phyloP scores from a whole-genome alignment of 2,329 filamentous ascomycete species.

The Trichoderma atroviride region DNA sequence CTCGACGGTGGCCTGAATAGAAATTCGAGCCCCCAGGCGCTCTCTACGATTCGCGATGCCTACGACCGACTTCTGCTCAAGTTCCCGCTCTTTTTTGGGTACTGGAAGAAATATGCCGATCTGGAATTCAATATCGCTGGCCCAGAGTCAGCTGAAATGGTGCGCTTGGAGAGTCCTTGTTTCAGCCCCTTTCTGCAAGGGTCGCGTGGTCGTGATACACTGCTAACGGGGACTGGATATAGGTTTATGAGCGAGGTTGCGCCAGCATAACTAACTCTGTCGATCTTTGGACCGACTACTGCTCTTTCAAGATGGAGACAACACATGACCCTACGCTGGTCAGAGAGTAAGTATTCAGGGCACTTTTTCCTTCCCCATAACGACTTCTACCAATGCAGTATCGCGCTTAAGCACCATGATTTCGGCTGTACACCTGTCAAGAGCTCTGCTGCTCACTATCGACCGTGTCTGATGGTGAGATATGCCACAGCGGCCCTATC shows the following conservation, averaged over 20 bases:
- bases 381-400: slow-evolving; percentile 53
- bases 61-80: slow-evolving; percentile 94
- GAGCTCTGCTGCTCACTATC: slow-evolving; percentile 44
- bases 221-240: neutral
- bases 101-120: slow-evolving; percentile 99
- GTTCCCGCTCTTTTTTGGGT: slow-evolving; percentile 93
- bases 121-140: slow-evolving; percentile 96
- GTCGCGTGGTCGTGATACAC: neutral
- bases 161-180: slow-evolving; percentile 46
- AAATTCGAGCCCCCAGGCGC: slow-evolving; percentile 93
- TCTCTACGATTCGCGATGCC: slow-evolving; percentile 80
- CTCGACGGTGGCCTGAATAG: slow-evolving; percentile 93
- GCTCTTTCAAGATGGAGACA: slow-evolving; percentile 96
- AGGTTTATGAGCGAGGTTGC: slow-evolving; percentile 95
- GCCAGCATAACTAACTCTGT: slow-evolving; percentile 92
- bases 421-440: slow-evolving; percentile 43
- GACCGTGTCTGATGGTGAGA: slow-evolving; percentile 65
- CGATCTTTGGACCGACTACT: slow-evolving; percentile 97
- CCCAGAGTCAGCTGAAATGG: slow-evolving; percentile 96
- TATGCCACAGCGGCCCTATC: slow-evolving; percentile 62
- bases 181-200: neutral
- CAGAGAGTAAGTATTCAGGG: slow-evolving; percentile 93
- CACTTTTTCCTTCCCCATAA: slow-evolving; percentile 72
- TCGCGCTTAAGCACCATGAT: slow-evolving; percentile 46
- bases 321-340: slow-evolving; percentile 92